A percentile compares a stretch with the other conserved stretches of the same genome.
Evolutionary conservation across 768 basidiomycete species (phyloP).

Genomic region (Leccinum incarnatum): DNA sequence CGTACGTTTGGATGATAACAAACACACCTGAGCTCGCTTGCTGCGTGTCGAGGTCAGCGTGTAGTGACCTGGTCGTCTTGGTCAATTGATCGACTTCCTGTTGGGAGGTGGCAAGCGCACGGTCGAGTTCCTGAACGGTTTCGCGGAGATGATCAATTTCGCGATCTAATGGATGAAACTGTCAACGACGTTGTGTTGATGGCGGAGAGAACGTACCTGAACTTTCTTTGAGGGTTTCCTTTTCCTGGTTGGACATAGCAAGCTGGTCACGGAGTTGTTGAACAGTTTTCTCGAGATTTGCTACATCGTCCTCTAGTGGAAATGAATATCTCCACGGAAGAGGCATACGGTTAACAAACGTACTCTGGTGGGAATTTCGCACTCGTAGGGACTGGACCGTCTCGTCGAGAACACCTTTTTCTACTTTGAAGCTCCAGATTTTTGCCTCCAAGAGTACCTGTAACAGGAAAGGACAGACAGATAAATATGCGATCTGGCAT

Average conservation of each 20-base stretch:
- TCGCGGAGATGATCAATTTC: too few relatives aligned
- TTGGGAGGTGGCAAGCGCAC: too few relatives aligned
- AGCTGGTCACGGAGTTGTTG: not conserved
- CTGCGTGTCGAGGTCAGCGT: not conserved
- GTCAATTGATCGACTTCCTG: not conserved
- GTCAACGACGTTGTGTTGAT: too few relatives aligned
- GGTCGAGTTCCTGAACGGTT: too few relatives aligned
- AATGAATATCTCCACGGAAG: not conserved
- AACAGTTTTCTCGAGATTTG: not conserved
- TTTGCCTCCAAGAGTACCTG: not conserved
- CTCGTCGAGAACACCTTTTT: not conserved
- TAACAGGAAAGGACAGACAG: not conserved
- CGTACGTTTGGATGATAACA: not conserved
- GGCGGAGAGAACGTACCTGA: not conserved
- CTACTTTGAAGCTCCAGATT: not conserved
- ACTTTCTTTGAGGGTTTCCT: not conserved
- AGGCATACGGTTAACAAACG: not conserved
- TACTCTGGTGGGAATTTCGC: not conserved
- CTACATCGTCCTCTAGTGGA: not conserved
- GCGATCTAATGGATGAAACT: too few relatives aligned
- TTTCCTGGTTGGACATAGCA: not conserved
- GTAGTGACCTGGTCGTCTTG: not conserved
- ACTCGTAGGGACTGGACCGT: not conserved
- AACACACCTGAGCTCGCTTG: not conserved
- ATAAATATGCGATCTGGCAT: not conserved